These are phyloP conservation scores for Yueomyces sp. DNA, from an alignment of 805 yeast species.

Conservation along the genomic window DNA sequence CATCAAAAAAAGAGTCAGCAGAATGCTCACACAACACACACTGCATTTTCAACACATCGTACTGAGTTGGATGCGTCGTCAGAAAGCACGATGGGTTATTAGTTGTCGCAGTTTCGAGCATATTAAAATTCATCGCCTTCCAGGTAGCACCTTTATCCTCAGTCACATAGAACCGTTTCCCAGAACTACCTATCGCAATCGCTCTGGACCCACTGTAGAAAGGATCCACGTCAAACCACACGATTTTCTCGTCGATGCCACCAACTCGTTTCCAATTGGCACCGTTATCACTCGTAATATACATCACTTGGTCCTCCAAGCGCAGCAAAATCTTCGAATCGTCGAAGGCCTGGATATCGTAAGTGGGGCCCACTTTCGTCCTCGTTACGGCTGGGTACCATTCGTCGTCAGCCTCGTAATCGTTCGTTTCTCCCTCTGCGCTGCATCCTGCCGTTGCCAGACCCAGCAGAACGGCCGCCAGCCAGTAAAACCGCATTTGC, in stretches of 20 bases:
- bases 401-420: too few relatives aligned
- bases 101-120: neutral
- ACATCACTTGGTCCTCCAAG: slow-evolving; percentile 17
- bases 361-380: slow-evolving; percentile 1
- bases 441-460: too few relatives aligned
- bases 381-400: slow-evolving; percentile 11
- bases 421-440: too few relatives aligned
- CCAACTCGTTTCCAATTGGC: slow-evolving; percentile 26
- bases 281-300: slow-evolving; percentile 39
- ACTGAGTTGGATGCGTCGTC: slow-evolving; percentile 8
- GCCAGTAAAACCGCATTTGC: too few relatives aligned
- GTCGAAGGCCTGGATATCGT: slow-evolving; percentile 27
- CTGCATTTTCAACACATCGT: slow-evolving; percentile 5
- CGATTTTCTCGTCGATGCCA: slow-evolving; percentile 2
- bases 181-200: slow-evolving; percentile 1
- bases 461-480: too few relatives aligned
- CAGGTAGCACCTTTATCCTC: slow-evolving; percentile 20
- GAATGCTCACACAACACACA: slow-evolving; percentile 5
- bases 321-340: slow-evolving; percentile 36
- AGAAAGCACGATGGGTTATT: slow-evolving; percentile 1
- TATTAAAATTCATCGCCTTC: slow-evolving; percentile 5
- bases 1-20: neutral
- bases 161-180: slow-evolving; percentile 9
- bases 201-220: slow-evolving; percentile 12
- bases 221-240: slow-evolving; percentile 5